Percentiles rank a stretch among this genome's conserved stretches.
Evolutionary conservation across 2,329 filamentous ascomycete genomes (phyloP).

Genomic region (Hypoxylon sp.): DNA sequence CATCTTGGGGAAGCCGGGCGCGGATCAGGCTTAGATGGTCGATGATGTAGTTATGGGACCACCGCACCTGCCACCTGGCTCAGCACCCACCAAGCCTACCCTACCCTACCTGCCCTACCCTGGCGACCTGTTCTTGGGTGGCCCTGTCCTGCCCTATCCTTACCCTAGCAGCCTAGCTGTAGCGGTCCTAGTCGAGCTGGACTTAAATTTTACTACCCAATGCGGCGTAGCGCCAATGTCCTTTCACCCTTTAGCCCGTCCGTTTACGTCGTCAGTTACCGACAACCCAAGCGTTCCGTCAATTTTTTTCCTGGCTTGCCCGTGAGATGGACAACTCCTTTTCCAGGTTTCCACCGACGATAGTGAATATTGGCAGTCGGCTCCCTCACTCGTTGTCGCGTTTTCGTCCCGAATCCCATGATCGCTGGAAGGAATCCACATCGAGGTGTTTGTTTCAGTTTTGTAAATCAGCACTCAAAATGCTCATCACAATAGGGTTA

Average conservation of each 20-base stretch:
- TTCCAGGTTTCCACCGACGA: slow-evolving; percentile 33
- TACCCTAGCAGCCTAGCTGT: slow-evolving; percentile 43
- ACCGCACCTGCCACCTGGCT: slow-evolving; percentile 46
- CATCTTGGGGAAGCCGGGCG: slow-evolving; percentile 49
- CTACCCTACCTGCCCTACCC: slow-evolving; percentile 31
- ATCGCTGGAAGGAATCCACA: slow-evolving; percentile 37
- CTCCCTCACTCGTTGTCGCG: slow-evolving; percentile 6
- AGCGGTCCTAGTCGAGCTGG: slow-evolving; percentile 42
- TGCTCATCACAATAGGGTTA: slow-evolving; percentile 44
- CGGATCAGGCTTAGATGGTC: slow-evolving; percentile 47
- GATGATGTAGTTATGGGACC: slow-evolving; percentile 51
- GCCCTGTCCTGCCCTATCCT: slow-evolving; percentile 41
- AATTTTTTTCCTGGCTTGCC: slow-evolving; percentile 30
- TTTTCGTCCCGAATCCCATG: slow-evolving; percentile 25
- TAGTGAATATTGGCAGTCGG: slow-evolving; percentile 21
- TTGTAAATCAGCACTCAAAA: slow-evolving; percentile 33
- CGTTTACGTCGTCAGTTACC: slow-evolving; percentile 22
- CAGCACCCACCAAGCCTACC: slow-evolving; percentile 31
- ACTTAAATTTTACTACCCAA: slow-evolving; percentile 32
- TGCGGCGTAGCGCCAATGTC: slow-evolving; percentile 23
- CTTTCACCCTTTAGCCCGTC: slow-evolving; percentile 29
- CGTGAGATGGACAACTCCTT: slow-evolving; percentile 30
- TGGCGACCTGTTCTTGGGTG: slow-evolving; percentile 28
- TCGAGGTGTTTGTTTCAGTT: slow-evolving; percentile 40
- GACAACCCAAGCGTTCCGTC: slow-evolving; percentile 21